A percentile compares a stretch with the other conserved stretches of the same genome.
Conservation (phyloP, 768 basidiomycete genomes). For the Suillus bovinus region DNA sequence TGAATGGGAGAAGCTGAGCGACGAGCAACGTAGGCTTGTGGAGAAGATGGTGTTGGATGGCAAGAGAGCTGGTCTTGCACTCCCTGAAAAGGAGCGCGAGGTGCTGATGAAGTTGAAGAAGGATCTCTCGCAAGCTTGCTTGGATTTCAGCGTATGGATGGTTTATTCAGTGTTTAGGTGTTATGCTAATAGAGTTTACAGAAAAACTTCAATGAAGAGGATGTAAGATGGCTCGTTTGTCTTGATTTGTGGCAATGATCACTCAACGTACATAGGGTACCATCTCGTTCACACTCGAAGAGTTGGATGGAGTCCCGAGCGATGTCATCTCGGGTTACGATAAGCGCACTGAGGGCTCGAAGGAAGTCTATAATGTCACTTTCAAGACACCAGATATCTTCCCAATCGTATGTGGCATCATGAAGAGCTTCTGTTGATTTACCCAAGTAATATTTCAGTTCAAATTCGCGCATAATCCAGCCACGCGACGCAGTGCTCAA, state of each 20-base stretch:
- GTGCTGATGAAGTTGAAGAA: slow-evolving; percentile 67
- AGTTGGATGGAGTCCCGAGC: slow-evolving; percentile 77
- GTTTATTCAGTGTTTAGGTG: neutral
- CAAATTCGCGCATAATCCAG: slow-evolving; percentile 74
- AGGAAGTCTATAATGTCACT: slow-evolving; percentile 69
- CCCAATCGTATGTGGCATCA: slow-evolving; percentile 55
- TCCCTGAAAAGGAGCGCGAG: slow-evolving; percentile 62
- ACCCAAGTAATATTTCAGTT: slow-evolving; percentile 44
- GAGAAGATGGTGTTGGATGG: slow-evolving; percentile 83
- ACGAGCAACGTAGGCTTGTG: slow-evolving; percentile 75
- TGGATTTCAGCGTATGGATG: slow-evolving; percentile 73
- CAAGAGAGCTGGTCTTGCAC: slow-evolving; percentile 73
- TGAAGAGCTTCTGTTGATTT: neutral
- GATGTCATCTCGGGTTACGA: slow-evolving; percentile 80
- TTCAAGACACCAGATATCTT: slow-evolving; percentile 84
- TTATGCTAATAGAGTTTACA: slow-evolving; percentile 23
- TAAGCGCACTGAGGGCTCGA: slow-evolving; percentile 58
- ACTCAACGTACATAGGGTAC: slow-evolving; percentile 42
- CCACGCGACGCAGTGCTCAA: slow-evolving; percentile 64
- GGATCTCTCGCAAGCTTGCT: slow-evolving; percentile 69
- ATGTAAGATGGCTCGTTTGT: slow-evolving; percentile 40
- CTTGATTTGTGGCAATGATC: slow-evolving; percentile 2
- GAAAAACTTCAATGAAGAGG: slow-evolving; percentile 92
- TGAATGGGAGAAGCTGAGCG: slow-evolving; percentile 57
- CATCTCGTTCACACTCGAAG: slow-evolving; percentile 66